Base-by-base conservation (phyloP, 352 stramenopile genomes). In the Globisporangium paddicum region DNA sequence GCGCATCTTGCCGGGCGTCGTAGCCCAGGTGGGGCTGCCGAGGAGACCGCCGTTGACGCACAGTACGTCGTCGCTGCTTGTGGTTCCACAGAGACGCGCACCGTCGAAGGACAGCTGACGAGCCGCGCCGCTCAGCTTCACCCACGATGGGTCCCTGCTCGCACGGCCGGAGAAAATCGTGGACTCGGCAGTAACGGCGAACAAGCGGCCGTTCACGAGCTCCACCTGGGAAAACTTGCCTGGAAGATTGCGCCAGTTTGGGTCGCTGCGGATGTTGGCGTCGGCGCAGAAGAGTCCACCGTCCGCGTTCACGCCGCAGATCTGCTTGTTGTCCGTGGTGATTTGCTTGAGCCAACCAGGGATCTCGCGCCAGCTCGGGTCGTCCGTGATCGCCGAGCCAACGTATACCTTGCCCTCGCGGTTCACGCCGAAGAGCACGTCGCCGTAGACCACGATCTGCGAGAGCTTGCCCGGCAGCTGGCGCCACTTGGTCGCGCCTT, bases 401-500 rank as follows among this genome's bases (percentile, higher is more conserved):
- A 57, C 42, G 32, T 46, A 48, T 14, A 67, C 40, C 25, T 57
- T 53, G 52, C 46, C 23, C 6, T 49, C n/a, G 0, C 11, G 21
- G 46, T 67, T 71, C 16, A 62, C 59, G 35, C 45, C 66, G n/a
- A 61, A 73, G 3, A 77, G 28, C 35, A 52, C 38, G 38, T 70
- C 69, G 30, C 69, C 66, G 13, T 64, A 64, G 32, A 77, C 69
- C 25, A 63, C 53, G 16, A 77, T 45, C 21, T 73, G 60, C 21
- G 58, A 62, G 51, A 73, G 52, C 18, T 49, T 55, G 28, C 62
- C 63, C 0, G 58, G 62, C 37, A 73, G 23, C 7, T 52, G 44
- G 21, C 59, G 63, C 69, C 66, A 73, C 11, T 62, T 66, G 8
- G 59, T 35, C 21, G 26, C 25, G 2, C 51, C 59, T 30, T 56